These are phyloP conservation scores for Yueomyces sp. DNA, from an alignment of 1,139 yeast species.

Conservation along the genomic window DNA sequence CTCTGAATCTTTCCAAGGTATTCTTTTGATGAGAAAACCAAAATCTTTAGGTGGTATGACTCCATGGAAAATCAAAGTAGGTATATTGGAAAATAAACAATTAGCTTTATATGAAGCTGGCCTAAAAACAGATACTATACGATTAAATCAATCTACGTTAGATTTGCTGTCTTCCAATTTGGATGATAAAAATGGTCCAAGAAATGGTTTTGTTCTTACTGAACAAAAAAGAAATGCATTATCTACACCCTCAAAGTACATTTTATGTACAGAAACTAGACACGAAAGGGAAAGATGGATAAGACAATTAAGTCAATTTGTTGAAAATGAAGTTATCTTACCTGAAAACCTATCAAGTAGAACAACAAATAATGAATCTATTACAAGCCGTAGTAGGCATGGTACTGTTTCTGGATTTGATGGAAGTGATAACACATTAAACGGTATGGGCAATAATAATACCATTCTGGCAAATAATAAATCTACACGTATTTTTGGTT, in stretches of 20 bases:
- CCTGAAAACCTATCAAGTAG: neutral
- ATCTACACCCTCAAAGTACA: conserved; percentile 46
- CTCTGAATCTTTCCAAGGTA: conserved; percentile 52
- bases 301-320: conserved; percentile 28
- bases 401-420: neutral
- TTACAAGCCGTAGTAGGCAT: conserved; percentile 1
- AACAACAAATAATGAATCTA: conserved; percentile 11
- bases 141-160: conserved; percentile 46
- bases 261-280: conserved; percentile 74
- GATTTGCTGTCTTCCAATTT: conserved; percentile 54
- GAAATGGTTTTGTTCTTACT: conserved; percentile 65
- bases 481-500: conserved; percentile 42
- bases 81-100: conserved; percentile 39
- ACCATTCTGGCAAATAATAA: conserved; percentile 2
- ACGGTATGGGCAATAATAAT: neutral
- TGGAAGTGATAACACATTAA: neutral
- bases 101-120: conserved; percentile 54
- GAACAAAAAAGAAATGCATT: conserved; percentile 50
- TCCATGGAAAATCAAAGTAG: conserved; percentile 64
- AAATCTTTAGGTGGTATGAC: conserved; percentile 40
- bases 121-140: conserved; percentile 38
- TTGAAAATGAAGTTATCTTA: neutral
- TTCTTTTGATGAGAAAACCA: conserved; percentile 45
- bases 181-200: conserved; percentile 59
- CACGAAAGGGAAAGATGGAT: conserved; percentile 76